A percentile compares a stretch with the other conserved stretches of the same genome.
Evolutionary conservation across 495 filamentous ascomycete species (phyloP).

Genomic region (Penicillium angulare): DNA sequence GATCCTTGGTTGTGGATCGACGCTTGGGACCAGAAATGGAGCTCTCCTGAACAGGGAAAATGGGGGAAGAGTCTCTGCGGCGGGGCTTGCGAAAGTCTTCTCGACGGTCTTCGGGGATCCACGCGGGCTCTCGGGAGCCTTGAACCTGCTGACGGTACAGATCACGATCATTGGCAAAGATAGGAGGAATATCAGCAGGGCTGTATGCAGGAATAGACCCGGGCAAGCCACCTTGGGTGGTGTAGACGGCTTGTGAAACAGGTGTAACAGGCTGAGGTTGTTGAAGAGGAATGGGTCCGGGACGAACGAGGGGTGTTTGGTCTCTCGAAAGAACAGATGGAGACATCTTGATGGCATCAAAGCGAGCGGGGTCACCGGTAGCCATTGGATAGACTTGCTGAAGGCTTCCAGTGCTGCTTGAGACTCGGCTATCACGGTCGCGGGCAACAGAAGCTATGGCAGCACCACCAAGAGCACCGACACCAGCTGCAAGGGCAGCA

Average conservation of each 20-base stretch:
- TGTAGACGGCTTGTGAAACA: slow-evolving; percentile 55
- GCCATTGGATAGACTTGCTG: slow-evolving; percentile 56
- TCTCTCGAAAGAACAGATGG: slow-evolving; percentile 45
- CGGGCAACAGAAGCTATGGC: slow-evolving; percentile 30
- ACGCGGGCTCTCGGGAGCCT: slow-evolving; percentile 19
- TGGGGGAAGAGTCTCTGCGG: slow-evolving; percentile 38
- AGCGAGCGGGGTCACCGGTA: slow-evolving; percentile 59
- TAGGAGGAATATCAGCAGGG: slow-evolving; percentile 30
- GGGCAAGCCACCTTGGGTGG: slow-evolving; percentile 32
- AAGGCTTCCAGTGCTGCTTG: slow-evolving; percentile 36
- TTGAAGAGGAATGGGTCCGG: slow-evolving; percentile 53
- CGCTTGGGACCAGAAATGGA: slow-evolving; percentile 30
- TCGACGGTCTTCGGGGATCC: slow-evolving; percentile 3
- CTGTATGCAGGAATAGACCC: slow-evolving; percentile 35
- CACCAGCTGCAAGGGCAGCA: slow-evolving; percentile 27
- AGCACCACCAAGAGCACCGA: slow-evolving; percentile 32
- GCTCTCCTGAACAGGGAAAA: slow-evolving; percentile 26
- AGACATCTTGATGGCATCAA: slow-evolving; percentile 50
- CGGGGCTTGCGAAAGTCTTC: slow-evolving; percentile 12
- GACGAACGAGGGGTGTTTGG: slow-evolving; percentile 47
- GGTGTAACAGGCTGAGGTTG: slow-evolving; percentile 57
- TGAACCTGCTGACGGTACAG: slow-evolving; percentile 25
- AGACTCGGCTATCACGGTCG: slow-evolving; percentile 21
- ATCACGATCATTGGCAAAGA: slow-evolving; percentile 27
- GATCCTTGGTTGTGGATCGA: slow-evolving; percentile 39